Evolutionary conservation across 805 yeast genomes (phyloP).

Genomic region (Hanseniaspora guilliermondii): DNA sequence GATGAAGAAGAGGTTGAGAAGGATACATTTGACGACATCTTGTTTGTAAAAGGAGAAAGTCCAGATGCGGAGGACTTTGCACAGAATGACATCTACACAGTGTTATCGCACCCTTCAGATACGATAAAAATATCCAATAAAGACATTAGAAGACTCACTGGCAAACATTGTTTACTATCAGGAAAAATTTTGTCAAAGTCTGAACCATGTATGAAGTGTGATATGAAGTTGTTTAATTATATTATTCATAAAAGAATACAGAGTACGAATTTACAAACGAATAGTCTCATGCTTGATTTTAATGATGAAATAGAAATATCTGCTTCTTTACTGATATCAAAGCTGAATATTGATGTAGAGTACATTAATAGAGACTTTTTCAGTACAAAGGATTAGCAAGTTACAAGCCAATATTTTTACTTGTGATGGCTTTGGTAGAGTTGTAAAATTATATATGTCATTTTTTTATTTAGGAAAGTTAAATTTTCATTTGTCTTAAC

Average conservation of each 20-base stretch:
- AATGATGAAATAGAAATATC: not conserved
- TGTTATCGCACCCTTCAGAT: not conserved
- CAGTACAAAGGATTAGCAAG: not conserved
- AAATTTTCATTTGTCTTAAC: too few relatives aligned
- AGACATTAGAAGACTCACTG: not conserved
- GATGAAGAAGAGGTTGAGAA: not conserved
- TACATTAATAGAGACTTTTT: not conserved
- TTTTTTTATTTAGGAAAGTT: too few relatives aligned
- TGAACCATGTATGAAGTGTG: constrained; percentile 1
- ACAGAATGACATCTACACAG: not conserved
- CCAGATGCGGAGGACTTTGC: not conserved
- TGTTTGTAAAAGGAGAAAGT: constrained; percentile 3
- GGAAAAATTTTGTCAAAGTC: not conserved
- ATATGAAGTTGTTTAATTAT: constrained; percentile 7
- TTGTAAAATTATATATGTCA: not conserved
- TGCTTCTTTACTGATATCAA: not conserved
- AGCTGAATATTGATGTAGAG: not conserved
- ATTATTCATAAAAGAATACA: constrained; percentile 2
- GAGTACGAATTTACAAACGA: not conserved
- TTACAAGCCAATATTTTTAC: not conserved
- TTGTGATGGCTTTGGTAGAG: not conserved
- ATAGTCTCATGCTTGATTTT: not conserved
- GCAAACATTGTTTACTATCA: not conserved
- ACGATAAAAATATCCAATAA: not conserved
- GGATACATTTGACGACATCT: not conserved